Conservation (phyloP, 2,329 filamentous ascomycete species). For the Cercospora sesami region DNA sequence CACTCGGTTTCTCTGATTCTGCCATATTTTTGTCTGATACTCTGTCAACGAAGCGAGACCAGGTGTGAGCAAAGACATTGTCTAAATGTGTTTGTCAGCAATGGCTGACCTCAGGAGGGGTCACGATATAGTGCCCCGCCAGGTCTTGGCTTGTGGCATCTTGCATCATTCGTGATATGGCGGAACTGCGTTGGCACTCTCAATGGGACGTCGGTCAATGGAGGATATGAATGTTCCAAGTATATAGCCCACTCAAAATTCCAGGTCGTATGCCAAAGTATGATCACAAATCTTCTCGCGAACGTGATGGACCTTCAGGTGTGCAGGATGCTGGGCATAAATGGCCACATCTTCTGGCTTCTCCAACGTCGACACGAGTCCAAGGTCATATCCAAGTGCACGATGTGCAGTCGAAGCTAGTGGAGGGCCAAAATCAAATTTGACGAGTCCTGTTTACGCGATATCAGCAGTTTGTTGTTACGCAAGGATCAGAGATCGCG, state of each 20-base stretch:
- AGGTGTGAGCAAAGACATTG: neutral
- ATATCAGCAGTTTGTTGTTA: neutral
- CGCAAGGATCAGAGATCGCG: neutral
- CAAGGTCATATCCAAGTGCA: constrained; percentile 49
- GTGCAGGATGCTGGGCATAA: constrained; percentile 50
- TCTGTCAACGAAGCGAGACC: no score
- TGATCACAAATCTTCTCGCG: constrained; percentile 27
- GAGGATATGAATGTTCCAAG: neutral
- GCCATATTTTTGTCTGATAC: constrained; percentile 4
- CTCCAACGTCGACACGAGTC: constrained; percentile 49
- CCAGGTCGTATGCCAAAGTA: constrained; percentile 31
- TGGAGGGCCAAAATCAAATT: constrained; percentile 35
- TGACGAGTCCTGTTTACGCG: constrained; percentile 18
- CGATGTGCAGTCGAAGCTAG: constrained; percentile 45
- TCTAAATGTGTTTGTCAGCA: constrained; percentile 7
- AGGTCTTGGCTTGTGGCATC: neutral
- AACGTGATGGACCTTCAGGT: constrained; percentile 41
- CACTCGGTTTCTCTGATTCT: constrained; percentile 9
- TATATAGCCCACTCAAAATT: constrained; percentile 13
- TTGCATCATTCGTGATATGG: neutral
- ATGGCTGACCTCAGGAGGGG: neutral
- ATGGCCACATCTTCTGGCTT: constrained; percentile 44
- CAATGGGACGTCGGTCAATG: neutral
- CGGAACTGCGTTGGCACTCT: neutral
- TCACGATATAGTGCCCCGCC: neutral